Evolutionary conservation across 345 rosid species (phyloP), one percentile per base, ranked within the genome.

Genomic region (Geranium rotundifolium): DNA sequence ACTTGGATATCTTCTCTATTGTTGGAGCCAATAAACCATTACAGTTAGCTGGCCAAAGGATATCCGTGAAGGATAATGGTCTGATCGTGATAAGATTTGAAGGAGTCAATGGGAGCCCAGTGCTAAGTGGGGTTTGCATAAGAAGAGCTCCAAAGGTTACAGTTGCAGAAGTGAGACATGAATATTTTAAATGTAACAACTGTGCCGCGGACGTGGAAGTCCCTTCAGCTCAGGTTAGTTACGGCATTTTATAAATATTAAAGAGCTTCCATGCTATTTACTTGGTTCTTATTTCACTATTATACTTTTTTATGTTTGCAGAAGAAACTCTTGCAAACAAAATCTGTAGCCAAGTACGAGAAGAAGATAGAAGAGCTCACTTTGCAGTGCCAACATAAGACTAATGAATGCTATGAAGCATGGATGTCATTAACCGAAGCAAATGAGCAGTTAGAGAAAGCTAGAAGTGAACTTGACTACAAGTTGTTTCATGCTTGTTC

Each of bases 391-490:
- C 86, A 84, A 69, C 89, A 62, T 37, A 90, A 90, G 84, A 66
- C 90, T 50, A 80, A 88, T 73, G 99, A 93, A 80, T 93, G 99
- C 68, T 91, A 86, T 61, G 91, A 93, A 74, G 99, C 99, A 3
- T 93, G 99, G 99, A 90, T 88, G 96, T 88, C 97, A 59, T 72
- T 93, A 66, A 75, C 90, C 68, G 76, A 90, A 29, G 82, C 95
- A 61, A 46, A 46, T 46, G 52, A 46, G 52, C 52, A 46, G 52
- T 14, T 46, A 14, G 52, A 46, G 52, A 46, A 46, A 46, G 52
- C 16, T 46, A 46, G 52, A 14, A 46, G 85, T 78, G 76, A 46
- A 46, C 52, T 46, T 46, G 91, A 85, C 52, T 2, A 46, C 10
- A 46, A 46, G 52, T 75, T 46, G 52, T 9, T 46, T 14, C 52